Percentiles rank a stretch among this genome's conserved stretches.
These are phyloP conservation scores for Sporisorium iseilematis-ciliati DNA, from an alignment of 1,284 basidiomycete genomes.

Conservation along the genomic window DNA sequence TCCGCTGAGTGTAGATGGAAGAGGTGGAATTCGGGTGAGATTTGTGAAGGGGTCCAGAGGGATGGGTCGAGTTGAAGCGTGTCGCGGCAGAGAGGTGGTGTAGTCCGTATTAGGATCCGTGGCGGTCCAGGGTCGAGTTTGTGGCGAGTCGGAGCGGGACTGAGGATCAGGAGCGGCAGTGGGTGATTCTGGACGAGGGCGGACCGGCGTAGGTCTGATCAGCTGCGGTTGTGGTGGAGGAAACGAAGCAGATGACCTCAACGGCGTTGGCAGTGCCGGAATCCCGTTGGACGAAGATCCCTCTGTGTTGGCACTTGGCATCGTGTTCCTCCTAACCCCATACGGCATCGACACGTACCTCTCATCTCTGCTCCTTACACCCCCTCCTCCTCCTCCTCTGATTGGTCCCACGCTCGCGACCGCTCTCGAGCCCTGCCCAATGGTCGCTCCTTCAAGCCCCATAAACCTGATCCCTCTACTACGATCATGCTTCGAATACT, in stretches of 20 bases:
- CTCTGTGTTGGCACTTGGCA: not conserved
- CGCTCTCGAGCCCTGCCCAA: not conserved
- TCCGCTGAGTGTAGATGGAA: not conserved
- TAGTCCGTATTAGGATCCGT: not conserved
- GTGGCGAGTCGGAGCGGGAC: not conserved
- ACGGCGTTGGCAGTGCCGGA: not conserved
- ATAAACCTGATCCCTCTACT: not conserved
- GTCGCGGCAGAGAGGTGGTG: not conserved
- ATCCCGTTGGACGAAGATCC: too few relatives aligned
- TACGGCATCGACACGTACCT: slow-evolving; percentile 20
- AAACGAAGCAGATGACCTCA: not conserved
- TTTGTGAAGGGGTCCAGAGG: not conserved
- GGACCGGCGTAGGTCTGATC: not conserved
- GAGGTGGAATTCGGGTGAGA: not conserved
- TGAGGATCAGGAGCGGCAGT: too few relatives aligned
- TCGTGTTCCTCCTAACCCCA: slow-evolving; percentile 17
- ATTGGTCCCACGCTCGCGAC: slow-evolving; percentile 16
- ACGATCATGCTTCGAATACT: slow-evolving; percentile 25
- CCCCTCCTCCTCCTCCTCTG: slow-evolving; percentile 4
- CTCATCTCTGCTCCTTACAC: not conserved
- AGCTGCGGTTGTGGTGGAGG: not conserved
- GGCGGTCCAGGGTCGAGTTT: not conserved
- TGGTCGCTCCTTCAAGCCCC: too few relatives aligned
- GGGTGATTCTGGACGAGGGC: too few relatives aligned
- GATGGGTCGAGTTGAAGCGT: not conserved